phyloP scores from a whole-genome alignment of 768 basidiomycete genomes.

The Hypsizygus marmoreus region DNA sequence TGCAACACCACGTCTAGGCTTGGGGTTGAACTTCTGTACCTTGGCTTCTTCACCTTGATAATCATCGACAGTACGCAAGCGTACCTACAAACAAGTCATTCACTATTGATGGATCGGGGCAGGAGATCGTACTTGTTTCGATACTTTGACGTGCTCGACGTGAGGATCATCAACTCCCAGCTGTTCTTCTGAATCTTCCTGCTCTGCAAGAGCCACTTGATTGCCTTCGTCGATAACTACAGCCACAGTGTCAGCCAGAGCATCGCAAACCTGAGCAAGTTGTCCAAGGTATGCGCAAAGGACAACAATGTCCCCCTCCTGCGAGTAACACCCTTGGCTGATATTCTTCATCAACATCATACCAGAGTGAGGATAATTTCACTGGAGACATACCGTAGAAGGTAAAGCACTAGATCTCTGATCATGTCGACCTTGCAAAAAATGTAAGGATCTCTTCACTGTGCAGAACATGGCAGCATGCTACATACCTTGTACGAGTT shows the following conservation, averaged over 20 bases:
- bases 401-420: slow-evolving; percentile 43
- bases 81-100: slow-evolving; percentile 42
- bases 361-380: neutral
- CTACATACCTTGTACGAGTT: slow-evolving; percentile 64
- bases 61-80: slow-evolving; percentile 74
- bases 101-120: neutral
- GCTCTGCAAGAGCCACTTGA: slow-evolving; percentile 56
- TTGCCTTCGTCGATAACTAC: slow-evolving; percentile 73
- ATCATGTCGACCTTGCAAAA: slow-evolving; percentile 51
- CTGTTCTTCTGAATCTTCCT: slow-evolving; percentile 47
- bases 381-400: slow-evolving; percentile 32
- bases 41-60: slow-evolving; percentile 77
- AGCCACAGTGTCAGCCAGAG: slow-evolving; percentile 47
- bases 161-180: slow-evolving; percentile 20
- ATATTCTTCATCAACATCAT: neutral
- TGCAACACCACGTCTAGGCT: too few relatives aligned
- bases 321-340: slow-evolving; percentile 46
- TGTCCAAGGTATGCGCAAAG: slow-evolving; percentile 51
- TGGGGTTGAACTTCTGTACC: too few relatives aligned
- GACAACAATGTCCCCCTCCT: slow-evolving; percentile 50
- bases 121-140: slow-evolving; percentile 46
- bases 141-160: slow-evolving; percentile 52
- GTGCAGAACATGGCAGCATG: neutral
- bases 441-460: too few relatives aligned
- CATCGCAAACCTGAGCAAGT: slow-evolving; percentile 41